Evolutionary conservation across 2,329 filamentous ascomycete species (phyloP), one percentile per base, ranked within the genome.

Genomic region (Xylariomycetidae sp.): DNA sequence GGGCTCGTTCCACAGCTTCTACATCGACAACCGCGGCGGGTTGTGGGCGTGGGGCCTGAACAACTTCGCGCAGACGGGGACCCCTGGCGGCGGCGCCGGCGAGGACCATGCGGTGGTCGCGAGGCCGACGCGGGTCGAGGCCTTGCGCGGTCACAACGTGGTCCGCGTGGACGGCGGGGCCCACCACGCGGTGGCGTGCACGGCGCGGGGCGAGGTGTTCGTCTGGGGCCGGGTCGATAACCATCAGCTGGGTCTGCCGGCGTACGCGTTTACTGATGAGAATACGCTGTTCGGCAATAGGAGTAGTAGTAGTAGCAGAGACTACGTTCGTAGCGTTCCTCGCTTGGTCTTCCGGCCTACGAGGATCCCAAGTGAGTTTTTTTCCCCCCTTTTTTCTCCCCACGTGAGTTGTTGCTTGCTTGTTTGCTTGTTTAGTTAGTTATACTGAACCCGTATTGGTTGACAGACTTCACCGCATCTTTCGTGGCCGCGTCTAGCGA

Each of bases 141-240:
- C 62, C 17, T 65, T 87, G 4, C 61, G 64, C 13, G 64, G 64
- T 15, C 71, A 70, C 42, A 60, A 69, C 1, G 66, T 87, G 38
- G 66, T 61, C 18, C 65, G 73, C 32, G 67, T 87, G 18, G 68
- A 68, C 18, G 80, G 78, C 11, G 41, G 38, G 8, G 11, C 28
- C 41, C 86, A 94, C 56, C 88, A 94, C 65, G 88, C 85, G 39
- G 69, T 80, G 6, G 77, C 77, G 5, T 70, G 73, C 56, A 77
- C 72, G 3, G 58, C 64, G 4, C 63, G 74, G 32, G 78, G 78
- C 27, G 57, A 74, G 41, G 67, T 80, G 16, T 61, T 81, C 25
- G 67, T 71, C 10, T 82, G 76, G 75, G 79, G 79, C 29, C 72
- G 72, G 29, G 61, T 72, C 5, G 73, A 78, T 37, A 67, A 63